A percentile compares a stretch with the other conserved stretches of the same genome.
Conservation (phyloP, 148 eudicot genomes). For the Vaccinium darrowii region DNA sequence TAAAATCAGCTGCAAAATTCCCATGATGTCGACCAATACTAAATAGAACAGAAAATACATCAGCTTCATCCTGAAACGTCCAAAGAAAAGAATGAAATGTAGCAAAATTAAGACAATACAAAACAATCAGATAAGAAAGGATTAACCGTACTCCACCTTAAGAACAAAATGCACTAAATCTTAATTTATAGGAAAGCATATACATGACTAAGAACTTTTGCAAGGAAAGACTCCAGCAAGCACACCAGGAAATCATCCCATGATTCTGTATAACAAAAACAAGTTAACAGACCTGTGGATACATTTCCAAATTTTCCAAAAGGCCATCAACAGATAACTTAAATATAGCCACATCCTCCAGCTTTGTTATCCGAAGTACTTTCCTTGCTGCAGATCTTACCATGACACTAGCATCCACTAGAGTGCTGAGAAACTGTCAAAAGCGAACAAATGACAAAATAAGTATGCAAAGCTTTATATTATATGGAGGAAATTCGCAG, state of each 20-base stretch:
- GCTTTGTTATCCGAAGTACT: constrained; percentile 47
- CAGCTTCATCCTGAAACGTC: constrained; percentile 70
- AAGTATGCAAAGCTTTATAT: not conserved
- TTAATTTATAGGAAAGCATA: not conserved
- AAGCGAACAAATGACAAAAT: constrained; percentile 7
- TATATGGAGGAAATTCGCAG: not conserved
- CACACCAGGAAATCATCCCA: not conserved
- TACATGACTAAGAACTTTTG: not conserved
- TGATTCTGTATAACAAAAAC: not conserved
- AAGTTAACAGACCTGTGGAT: constrained; percentile 58
- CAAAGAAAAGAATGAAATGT: constrained; percentile 17
- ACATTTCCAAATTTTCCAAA: constrained; percentile 52
- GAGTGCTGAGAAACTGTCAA: constrained; percentile 69
- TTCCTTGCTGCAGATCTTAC: constrained; percentile 64
- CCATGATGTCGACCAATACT: constrained; percentile 62
- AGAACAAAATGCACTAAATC: not conserved
- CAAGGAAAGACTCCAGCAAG: not conserved
- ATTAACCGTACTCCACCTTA: not conserved
- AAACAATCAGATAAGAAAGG: constrained; percentile 2
- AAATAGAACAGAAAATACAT: constrained; percentile 47
- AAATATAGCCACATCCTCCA: constrained; percentile 42
- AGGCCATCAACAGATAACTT: constrained; percentile 55
- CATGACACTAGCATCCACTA: constrained; percentile 43
- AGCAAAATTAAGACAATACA: not conserved
- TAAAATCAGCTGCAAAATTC: constrained; percentile 44